Conservation (phyloP, 202 grass and related monocot species). For the Setaria viridis region DNA sequence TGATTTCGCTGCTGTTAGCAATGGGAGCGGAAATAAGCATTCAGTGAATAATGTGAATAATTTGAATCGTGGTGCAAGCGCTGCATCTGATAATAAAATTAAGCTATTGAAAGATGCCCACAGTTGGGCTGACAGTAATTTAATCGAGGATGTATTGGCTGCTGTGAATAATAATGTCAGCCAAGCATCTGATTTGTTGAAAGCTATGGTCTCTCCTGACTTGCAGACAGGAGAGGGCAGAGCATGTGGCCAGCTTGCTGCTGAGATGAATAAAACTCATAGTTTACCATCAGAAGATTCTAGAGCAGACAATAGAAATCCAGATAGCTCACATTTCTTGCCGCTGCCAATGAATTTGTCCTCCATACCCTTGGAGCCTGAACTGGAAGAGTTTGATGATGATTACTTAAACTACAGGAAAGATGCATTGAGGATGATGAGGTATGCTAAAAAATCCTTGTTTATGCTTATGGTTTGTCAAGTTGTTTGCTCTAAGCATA, state of each 20-base stretch:
- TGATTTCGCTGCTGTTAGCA: constrained; percentile 27
- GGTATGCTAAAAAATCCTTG: constrained; percentile 50
- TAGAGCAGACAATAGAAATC: constrained; percentile 30
- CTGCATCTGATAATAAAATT: constrained; percentile 44
- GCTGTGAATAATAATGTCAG: constrained; percentile 77
- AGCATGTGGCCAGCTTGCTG: constrained; percentile 35
- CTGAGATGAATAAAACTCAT: constrained; percentile 48
- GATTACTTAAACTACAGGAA: constrained; percentile 75
- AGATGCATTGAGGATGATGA: constrained; percentile 89
- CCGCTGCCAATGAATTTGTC: constrained; percentile 36
- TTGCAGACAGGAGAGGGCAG: constrained; percentile 38
- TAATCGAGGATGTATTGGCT: constrained; percentile 79
- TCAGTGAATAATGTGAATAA: neutral
- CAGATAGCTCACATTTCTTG: constrained; percentile 49
- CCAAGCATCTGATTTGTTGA: constrained; percentile 67
- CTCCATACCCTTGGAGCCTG: constrained; percentile 66
- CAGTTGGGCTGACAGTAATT: constrained; percentile 72
- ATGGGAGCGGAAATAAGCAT: constrained; percentile 5
- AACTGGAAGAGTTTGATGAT: constrained; percentile 66
- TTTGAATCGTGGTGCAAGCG: constrained; percentile 30
- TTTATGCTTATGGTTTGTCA: constrained; percentile 30
- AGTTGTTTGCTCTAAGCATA: constrained; percentile 5
- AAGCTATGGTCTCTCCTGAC: constrained; percentile 66
- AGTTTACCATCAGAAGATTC: constrained; percentile 32
- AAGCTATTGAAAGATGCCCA: constrained; percentile 69